Evolutionary conservation across 2,329 filamentous ascomycete genomes (phyloP), one percentile per base, ranked within the genome.

Genomic region (Coleophoma crateriformis): DNA sequence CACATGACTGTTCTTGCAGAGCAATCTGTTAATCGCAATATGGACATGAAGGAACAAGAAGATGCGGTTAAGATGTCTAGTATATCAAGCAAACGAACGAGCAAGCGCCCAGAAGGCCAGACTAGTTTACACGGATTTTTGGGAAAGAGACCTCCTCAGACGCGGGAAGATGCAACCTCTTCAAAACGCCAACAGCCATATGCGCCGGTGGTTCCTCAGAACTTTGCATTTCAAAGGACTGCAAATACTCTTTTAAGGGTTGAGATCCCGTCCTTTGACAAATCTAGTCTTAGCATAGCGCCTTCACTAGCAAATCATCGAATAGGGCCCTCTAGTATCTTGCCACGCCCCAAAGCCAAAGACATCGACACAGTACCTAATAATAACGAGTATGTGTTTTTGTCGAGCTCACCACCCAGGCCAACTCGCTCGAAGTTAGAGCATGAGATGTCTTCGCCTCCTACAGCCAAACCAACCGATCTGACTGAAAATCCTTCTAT

Each of bases 1-100:
- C 58, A 65, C 52, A 53, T 67, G 40, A 55, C 62, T 19, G 54
- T 58, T 7, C 51, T 68, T 13, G 61, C 55, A 32, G 59, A 61
- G 27, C 58, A 61, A 33, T 57, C 59, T 3, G 40, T 61, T 7
- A 60, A 61, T 27, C 51, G 53, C 35, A 55, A 57, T 17, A 54
- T 38, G 15, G 35, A n/a, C 35, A n/a, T 56, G 12, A 48, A 50
- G 40, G 49, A 46, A 4, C 22, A 20, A n/a, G 38, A 50, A 40
- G 42, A 47, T 8, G 48, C 57, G 27, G 19, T 39, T 10, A 53
- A 57, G 45, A 38, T 34, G 19, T 38, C 13, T 13, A 54, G 56
- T 42, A 41, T 34, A 19, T 38, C 13, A 10, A 17, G 33, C 20
- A 39, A 12, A 17, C 19, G 50, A 37, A 43, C 46, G 19, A 41